phyloP scores from a whole-genome alignment of 305 asterid species.

The Fraxinus sp. region DNA sequence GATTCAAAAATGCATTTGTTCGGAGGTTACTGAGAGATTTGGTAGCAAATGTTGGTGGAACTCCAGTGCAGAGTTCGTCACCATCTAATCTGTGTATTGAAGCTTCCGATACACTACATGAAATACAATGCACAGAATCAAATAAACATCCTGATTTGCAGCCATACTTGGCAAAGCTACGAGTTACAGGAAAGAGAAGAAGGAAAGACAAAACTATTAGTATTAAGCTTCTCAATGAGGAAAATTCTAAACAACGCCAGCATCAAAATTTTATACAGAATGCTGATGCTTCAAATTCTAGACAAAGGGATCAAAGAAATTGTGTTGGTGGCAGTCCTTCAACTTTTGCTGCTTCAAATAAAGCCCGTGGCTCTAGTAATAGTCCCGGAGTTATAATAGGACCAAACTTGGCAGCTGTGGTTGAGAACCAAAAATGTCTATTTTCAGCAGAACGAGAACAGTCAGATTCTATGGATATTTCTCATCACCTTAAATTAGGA shows the following conservation, averaged over 20 bases:
- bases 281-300: conserved; percentile 31
- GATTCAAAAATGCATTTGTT: conserved; percentile 82
- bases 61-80: conserved; percentile 41
- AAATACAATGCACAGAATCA: conserved; percentile 32
- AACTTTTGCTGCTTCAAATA: conserved; percentile 23
- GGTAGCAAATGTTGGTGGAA: conserved; percentile 67
- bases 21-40: conserved; percentile 83
- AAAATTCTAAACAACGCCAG: conserved; percentile 30
- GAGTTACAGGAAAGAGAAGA: conserved; percentile 59
- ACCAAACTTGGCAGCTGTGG: conserved; percentile 27
- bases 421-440: conserved; percentile 32
- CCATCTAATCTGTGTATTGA: conserved; percentile 35
- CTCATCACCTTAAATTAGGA: conserved; percentile 37
- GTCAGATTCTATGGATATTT: conserved; percentile 33
- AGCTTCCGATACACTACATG: conserved; percentile 35
- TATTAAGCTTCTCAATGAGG: conserved; percentile 26
- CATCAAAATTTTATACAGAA: conserved; percentile 25
- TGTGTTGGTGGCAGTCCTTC: conserved; percentile 23
- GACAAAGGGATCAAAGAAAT: conserved; percentile 31
- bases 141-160: conserved; percentile 38
- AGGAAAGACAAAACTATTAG: conserved; percentile 36
- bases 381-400: conserved; percentile 34
- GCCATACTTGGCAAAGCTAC: conserved; percentile 36
- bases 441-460: conserved; percentile 37
- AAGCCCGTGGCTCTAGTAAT: conserved; percentile 22